Evolutionary conservation across 2,329 filamentous ascomycete species (phyloP), one percentile per base, ranked within the genome.

Genomic region (Cadophora gregata): DNA sequence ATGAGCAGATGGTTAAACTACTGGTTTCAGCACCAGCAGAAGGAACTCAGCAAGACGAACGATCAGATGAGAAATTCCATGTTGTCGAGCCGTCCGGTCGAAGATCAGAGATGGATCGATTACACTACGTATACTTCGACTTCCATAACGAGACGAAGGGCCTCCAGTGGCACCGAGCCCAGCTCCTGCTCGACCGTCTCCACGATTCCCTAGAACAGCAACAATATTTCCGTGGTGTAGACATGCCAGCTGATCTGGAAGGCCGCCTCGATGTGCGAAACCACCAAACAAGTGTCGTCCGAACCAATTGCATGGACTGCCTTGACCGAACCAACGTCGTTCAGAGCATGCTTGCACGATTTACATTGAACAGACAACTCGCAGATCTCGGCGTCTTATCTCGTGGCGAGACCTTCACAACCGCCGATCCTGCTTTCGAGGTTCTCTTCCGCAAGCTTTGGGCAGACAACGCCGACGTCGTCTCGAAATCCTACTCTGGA

Each of bases 241-340:
- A 97, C 78, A 91, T 91, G 82, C 92, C 93, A 1, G 91, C 88
- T 51, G 86, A 88, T 72, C 78, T 83, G 59, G 84, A 89, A 66
- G 91, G 90, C 33, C 88, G 87, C 21, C 84, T 97, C 14, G 95
- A 98, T 74, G 87, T 93, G 38, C 89, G 93, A 70, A 90, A 87
- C 69, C 85, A 88, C 70, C 96, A 99, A 83, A 93, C 89, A 1
- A 93, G 92, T 68, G 94, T 98, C 19, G 94, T 99, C 70, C 90
- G 96, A 63, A 97, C 96, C 47, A 99, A 99, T 79, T 99, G 96
- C 81, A 99, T 99, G 96, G 96, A 99, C 80, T 99, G 96, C 72
- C 86, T 99, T 16, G 96, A 99, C 79, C 91, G 96, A 62, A 99
- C 96, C 62, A 99, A 99, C 75, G 94, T 99, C 7, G 93, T 99